These are phyloP conservation scores for Kurtzmaniella cleridarum DNA, from an alignment of 805 yeast genomes.

Conservation along the genomic window DNA sequence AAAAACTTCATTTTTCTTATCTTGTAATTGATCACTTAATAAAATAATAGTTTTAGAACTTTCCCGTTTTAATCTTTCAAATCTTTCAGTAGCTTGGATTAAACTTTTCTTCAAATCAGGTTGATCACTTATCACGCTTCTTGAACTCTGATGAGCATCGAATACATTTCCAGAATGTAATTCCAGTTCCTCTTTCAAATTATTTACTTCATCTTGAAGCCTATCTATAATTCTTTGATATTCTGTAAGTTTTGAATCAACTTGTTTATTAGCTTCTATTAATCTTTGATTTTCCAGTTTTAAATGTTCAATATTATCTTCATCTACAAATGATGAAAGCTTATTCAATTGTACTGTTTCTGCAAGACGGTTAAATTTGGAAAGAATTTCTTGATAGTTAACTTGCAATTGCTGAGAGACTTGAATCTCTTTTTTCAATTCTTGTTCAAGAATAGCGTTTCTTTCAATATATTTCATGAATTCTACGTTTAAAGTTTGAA, in stretches of 20 bases:
- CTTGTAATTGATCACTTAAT: constrained; percentile 18
- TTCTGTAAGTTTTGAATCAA: constrained; percentile 22
- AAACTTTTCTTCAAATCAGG: constrained; percentile 13
- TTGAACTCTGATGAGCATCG: background rate
- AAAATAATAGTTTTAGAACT: constrained; percentile 16
- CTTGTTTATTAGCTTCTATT: constrained; percentile 11
- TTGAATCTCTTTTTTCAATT: constrained; percentile 17
- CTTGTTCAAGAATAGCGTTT: constrained; percentile 15
- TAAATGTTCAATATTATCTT: constrained; percentile 6
- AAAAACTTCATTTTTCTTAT: constrained; percentile 12
- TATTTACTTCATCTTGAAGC: constrained; percentile 27
- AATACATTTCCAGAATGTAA: background rate
- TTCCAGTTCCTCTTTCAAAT: constrained; percentile 13
- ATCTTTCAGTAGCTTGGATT: constrained; percentile 10
- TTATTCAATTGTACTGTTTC: constrained; percentile 5
- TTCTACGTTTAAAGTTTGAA: constrained; percentile 19
- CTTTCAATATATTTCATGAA: constrained; percentile 15
- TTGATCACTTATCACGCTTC: constrained; percentile 3
- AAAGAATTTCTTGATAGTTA: constrained; percentile 14
- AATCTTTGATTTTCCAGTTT: constrained; percentile 16
- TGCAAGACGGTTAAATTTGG: constrained; percentile 16
- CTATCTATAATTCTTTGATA: constrained; percentile 26
- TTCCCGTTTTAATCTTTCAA: constrained; percentile 16
- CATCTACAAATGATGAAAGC: constrained; percentile 1
- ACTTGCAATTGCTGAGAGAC: constrained; percentile 16